phyloP scores from a whole-genome alignment of 192 early-diverging fungal species.

The Backusella sp. region DNA sequence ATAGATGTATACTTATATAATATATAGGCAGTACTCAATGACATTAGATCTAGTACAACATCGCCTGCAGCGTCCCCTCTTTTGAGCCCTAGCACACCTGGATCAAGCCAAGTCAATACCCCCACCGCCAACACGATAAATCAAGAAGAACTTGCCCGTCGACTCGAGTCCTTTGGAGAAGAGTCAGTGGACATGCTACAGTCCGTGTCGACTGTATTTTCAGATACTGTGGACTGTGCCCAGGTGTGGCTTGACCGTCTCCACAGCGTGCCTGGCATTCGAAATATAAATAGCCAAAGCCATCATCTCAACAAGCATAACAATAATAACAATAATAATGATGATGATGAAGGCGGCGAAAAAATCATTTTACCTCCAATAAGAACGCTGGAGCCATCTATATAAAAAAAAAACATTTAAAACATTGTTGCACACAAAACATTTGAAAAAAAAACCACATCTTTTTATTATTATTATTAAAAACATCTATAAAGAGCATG shows the following conservation, averaged over 20 bases:
- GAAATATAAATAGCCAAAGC: background rate
- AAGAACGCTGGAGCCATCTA: conserved; percentile 1
- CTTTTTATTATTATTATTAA: background rate
- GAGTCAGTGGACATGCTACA: conserved; percentile 70
- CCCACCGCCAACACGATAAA: background rate
- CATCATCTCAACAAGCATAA: background rate
- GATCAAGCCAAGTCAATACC: background rate
- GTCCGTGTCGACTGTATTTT: conserved; percentile 63
- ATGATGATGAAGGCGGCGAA: background rate
- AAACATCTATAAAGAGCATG: background rate
- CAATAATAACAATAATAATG: too few relatives aligned
- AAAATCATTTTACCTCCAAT: conserved; percentile 17
- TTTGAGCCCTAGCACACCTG: background rate
- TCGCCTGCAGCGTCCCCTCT: conserved; percentile 32
- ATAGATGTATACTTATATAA: background rate
- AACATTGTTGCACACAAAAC: background rate
- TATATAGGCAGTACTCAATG: conserved; percentile 38
- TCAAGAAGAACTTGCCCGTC: conserved; percentile 55
- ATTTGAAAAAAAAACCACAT: background rate
- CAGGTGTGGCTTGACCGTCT: conserved; percentile 59
- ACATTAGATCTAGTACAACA: conserved; percentile 31
- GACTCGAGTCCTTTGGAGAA: conserved; percentile 64
- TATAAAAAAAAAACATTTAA: background rate
- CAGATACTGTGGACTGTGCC: conserved; percentile 66
- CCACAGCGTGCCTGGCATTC: conserved; percentile 25